These are phyloP conservation scores for Suhomyces vadensis DNA, from an alignment of 805 yeast genomes.

Conservation along the genomic window DNA sequence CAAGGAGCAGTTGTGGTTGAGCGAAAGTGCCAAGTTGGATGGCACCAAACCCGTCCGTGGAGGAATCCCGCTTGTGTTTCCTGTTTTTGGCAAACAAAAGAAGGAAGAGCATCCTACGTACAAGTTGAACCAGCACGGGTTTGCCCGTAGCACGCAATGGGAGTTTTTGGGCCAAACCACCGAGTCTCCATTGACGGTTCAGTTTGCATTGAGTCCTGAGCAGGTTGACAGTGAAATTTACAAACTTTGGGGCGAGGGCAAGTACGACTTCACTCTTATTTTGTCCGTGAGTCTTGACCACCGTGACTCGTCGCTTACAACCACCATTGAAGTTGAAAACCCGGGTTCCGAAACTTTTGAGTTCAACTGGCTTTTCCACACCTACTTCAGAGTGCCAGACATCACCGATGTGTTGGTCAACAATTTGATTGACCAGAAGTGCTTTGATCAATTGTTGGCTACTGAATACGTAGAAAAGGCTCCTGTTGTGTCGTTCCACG, in stretches of 20 bases:
- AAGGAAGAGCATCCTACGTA: conserved; percentile 55
- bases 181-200: conserved; percentile 66
- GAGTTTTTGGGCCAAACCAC: conserved; percentile 87
- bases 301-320: conserved; percentile 56
- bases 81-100: conserved; percentile 77
- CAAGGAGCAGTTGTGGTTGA: conserved; percentile 81
- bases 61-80: conserved; percentile 95
- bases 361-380: conserved; percentile 94
- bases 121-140: conserved; percentile 91
- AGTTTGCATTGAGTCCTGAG: conserved; percentile 90
- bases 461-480: conserved; percentile 66
- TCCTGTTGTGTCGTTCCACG: conserved; percentile 71
- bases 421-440: conserved; percentile 70
- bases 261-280: conserved; percentile 63
- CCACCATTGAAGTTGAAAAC: conserved; percentile 76
- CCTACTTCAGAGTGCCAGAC: conserved; percentile 75
- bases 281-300: conserved; percentile 39
- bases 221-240: conserved; percentile 63
- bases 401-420: conserved; percentile 75
- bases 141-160: conserved; percentile 90
- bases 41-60: conserved; percentile 96
- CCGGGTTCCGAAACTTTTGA: conserved; percentile 65
- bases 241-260: conserved; percentile 52
- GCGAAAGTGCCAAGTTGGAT: conserved; percentile 77
- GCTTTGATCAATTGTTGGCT: conserved; percentile 73